Percentiles rank a stretch among this genome's conserved stretches.
Evolutionary conservation across 2,329 filamentous ascomycete genomes (phyloP).

Genomic region (Aureobasidium sp.): DNA sequence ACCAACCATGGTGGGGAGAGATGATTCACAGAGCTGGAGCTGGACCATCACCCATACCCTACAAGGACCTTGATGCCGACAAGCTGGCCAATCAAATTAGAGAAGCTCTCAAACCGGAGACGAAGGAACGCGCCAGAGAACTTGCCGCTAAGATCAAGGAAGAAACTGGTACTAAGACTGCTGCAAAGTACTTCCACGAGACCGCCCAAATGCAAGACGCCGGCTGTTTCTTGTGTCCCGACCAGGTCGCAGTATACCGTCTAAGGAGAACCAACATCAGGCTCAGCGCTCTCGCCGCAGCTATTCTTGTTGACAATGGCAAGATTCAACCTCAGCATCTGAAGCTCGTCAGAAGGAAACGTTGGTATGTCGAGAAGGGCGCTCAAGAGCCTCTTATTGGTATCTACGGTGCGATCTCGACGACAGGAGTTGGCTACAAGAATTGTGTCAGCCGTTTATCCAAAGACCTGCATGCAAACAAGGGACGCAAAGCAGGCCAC

Average conservation of each 20-base stretch:
- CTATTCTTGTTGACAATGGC: background rate
- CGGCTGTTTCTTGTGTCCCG: constrained; percentile 57
- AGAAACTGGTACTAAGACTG: constrained; percentile 33
- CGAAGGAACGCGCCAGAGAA: constrained; percentile 31
- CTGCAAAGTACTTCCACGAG: constrained; percentile 36
- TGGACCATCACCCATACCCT: constrained; percentile 43
- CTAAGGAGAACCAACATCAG: constrained; percentile 57
- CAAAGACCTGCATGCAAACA: background rate
- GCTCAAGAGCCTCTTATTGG: constrained; percentile 12
- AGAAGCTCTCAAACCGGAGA: constrained; percentile 36
- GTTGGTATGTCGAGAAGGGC: constrained; percentile 14
- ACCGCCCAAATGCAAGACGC: constrained; percentile 1
- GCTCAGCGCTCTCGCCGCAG: constrained; percentile 62
- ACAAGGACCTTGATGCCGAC: constrained; percentile 38
- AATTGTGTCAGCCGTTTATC: background rate
- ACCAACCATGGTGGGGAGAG: constrained; percentile 50
- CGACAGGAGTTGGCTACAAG: constrained; percentile 5
- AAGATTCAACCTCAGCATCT: constrained; percentile 4
- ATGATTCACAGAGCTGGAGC: constrained; percentile 46
- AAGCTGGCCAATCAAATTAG: constrained; percentile 42
- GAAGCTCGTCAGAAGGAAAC: background rate
- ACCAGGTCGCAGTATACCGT: constrained; percentile 63
- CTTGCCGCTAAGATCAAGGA: constrained; percentile 35
- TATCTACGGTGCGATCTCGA: background rate
- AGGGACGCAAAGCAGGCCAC: background rate